Conservation (phyloP, 257 asterid genomes). For the Solanum peruvianum region DNA sequence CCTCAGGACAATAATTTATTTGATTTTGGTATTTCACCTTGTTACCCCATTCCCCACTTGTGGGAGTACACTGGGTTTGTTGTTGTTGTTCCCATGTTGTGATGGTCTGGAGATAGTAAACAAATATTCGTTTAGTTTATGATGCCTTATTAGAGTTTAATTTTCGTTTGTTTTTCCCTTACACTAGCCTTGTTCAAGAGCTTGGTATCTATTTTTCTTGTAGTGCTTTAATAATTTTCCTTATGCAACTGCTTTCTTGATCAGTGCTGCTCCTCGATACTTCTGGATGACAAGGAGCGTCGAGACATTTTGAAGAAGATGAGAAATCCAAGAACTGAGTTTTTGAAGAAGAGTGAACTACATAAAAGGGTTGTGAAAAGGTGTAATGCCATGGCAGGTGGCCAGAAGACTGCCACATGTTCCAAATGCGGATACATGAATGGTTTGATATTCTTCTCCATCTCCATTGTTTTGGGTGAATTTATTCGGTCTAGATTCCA, state of each 20-base stretch:
- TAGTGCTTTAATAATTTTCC: not conserved
- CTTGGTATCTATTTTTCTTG: not conserved
- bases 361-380: slow-evolving; percentile 42
- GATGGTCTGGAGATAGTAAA: not conserved
- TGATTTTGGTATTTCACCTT: not conserved
- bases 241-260: not conserved
- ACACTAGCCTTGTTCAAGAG: not conserved
- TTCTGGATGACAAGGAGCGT: slow-evolving; percentile 51
- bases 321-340: slow-evolving; percentile 61
- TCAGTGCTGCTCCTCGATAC: slow-evolving; percentile 69
- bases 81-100: not conserved
- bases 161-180: not conserved
- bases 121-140: not conserved
- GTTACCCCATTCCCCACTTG: not conserved
- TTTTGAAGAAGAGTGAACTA: slow-evolving; percentile 41
- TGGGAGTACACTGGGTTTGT: not conserved
- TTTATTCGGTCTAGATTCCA: not conserved
- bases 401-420: slow-evolving; percentile 39
- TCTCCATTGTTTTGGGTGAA: not conserved
- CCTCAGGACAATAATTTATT: not conserved
- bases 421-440: slow-evolving; percentile 60
- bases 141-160: not conserved
- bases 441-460: slow-evolving; percentile 36
- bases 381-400: slow-evolving; percentile 48
- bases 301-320: slow-evolving; percentile 42